A percentile compares a stretch with the other conserved stretches of the same genome.
These are phyloP conservation scores for Anisodus tanguticus DNA, from an alignment of 257 asterid species.

Conservation along the genomic window DNA sequence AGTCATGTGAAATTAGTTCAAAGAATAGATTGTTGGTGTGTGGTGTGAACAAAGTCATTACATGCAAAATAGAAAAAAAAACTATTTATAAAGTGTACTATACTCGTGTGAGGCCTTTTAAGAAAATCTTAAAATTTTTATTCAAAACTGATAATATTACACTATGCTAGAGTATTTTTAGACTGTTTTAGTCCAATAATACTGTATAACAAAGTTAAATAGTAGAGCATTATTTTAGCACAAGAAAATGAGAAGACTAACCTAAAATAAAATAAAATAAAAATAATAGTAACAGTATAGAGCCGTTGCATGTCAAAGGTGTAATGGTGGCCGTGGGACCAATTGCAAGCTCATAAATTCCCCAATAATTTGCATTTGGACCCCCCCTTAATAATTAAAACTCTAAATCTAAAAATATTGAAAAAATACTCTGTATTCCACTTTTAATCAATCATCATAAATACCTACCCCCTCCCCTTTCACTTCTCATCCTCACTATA, in stretches of 20 bases:
- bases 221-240: background rate
- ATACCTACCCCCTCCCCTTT: slow-evolving; percentile 15
- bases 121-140: too few relatives aligned
- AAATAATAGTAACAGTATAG: background rate
- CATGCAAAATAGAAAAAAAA: background rate
- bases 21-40: background rate
- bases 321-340: slow-evolving; percentile 22
- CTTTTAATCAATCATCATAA: slow-evolving; percentile 40
- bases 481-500: background rate
- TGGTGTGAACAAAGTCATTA: fast-evolving
- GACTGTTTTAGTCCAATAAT: too few relatives aligned
- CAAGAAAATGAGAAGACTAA: background rate
- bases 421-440: slow-evolving; percentile 5
- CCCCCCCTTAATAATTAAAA: slow-evolving; percentile 5
- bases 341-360: slow-evolving; percentile 36
- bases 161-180: too few relatives aligned
- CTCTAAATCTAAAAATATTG: background rate
- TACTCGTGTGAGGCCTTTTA: too few relatives aligned
- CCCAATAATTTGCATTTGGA: slow-evolving; percentile 18
- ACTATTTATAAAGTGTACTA: too few relatives aligned
- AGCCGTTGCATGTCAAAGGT: slow-evolving; percentile 25
- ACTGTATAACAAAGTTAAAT: too few relatives aligned
- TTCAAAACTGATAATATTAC: too few relatives aligned
- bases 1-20: background rate
- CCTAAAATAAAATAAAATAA: background rate